Conservation (phyloP, 352 stramenopile genomes). For the Phytophthora pinifolia region DNA sequence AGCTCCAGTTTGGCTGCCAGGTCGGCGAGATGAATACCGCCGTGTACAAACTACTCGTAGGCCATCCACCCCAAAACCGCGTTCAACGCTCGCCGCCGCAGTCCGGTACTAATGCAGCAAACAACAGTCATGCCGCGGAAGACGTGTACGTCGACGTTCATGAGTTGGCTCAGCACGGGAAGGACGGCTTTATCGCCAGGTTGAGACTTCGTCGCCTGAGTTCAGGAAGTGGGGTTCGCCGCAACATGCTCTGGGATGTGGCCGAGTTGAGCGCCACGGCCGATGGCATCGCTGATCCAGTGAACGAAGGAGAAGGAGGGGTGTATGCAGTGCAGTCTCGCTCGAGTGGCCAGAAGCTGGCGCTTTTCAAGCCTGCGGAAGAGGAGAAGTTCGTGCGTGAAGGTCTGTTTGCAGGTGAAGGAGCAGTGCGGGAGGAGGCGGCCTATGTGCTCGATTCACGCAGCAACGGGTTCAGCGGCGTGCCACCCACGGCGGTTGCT, state of each 20-base stretch:
- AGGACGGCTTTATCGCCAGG: slow-evolving; percentile 71
- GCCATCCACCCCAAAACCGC: slow-evolving; percentile 21
- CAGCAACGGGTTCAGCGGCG: slow-evolving; percentile 70
- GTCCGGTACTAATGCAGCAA: not conserved
- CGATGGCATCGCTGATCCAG: slow-evolving; percentile 54
- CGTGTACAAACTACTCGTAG: slow-evolving; percentile 51
- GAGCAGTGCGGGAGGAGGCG: slow-evolving; percentile 72
- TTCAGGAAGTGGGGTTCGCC: slow-evolving; percentile 56
- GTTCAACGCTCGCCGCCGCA: slow-evolving; percentile 6
- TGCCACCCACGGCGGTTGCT: slow-evolving; percentile 73
- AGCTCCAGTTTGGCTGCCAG: slow-evolving; percentile 59
- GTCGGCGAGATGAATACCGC: slow-evolving; percentile 60
- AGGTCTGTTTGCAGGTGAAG: slow-evolving; percentile 64
- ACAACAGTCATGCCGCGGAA: slow-evolving; percentile 21
- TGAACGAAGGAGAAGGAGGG: slow-evolving; percentile 65
- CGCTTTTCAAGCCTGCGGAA: slow-evolving; percentile 80
- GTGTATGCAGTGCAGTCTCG: slow-evolving; percentile 75
- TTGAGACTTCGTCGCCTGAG: slow-evolving; percentile 59
- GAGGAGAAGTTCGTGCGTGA: slow-evolving; percentile 81
- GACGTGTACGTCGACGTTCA: slow-evolving; percentile 76
- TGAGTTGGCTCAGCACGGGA: slow-evolving; percentile 66
- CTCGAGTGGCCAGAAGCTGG: slow-evolving; percentile 70
- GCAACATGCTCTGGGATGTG: slow-evolving; percentile 83
- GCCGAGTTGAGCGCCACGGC: slow-evolving; percentile 47
- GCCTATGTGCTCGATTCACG: slow-evolving; percentile 75